These are phyloP conservation scores for Euphorbia peplus DNA, from an alignment of 345 rosid genomes.

Conservation along the genomic window DNA sequence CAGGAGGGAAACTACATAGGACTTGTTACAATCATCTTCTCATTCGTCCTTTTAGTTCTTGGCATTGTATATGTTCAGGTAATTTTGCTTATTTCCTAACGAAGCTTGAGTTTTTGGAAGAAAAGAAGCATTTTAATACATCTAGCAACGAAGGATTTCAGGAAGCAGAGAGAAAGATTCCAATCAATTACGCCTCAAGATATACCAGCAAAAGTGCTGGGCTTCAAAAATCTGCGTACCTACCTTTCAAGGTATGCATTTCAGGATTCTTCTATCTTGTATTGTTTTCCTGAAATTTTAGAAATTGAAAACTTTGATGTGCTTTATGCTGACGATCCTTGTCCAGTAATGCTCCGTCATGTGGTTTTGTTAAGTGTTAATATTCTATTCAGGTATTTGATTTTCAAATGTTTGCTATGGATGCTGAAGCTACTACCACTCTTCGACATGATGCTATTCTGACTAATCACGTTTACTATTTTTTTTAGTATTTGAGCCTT, in stretches of 20 bases:
- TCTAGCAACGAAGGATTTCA: constrained; percentile 44
- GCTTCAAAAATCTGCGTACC: constrained; percentile 86
- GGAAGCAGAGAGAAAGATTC: constrained; percentile 99
- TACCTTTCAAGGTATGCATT: constrained; percentile 80
- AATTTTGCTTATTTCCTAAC: constrained; percentile 21
- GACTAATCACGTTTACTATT: background rate
- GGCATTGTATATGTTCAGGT: constrained; percentile 99
- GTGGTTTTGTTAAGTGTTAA: background rate
- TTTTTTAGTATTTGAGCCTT: too few relatives aligned
- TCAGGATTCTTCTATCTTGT: constrained; percentile 8
- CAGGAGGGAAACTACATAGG: constrained; percentile 92
- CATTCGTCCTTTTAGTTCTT: constrained; percentile 77
- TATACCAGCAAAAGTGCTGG: constrained; percentile 75
- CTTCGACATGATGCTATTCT: background rate
- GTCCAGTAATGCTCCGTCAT: background rate
- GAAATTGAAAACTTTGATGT: constrained; percentile 6
- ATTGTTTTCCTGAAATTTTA: background rate
- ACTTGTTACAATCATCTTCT: constrained; percentile 59
- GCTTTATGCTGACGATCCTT: constrained; percentile 1
- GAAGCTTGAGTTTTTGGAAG: constrained; percentile 10
- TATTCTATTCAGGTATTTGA: background rate
- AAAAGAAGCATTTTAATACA: constrained; percentile 25
- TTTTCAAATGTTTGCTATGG: background rate
- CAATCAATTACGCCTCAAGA: constrained; percentile 94
- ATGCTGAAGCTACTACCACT: background rate